Base-by-base conservation (phyloP, 306 rosid species). In the Prunus mume region DNA sequence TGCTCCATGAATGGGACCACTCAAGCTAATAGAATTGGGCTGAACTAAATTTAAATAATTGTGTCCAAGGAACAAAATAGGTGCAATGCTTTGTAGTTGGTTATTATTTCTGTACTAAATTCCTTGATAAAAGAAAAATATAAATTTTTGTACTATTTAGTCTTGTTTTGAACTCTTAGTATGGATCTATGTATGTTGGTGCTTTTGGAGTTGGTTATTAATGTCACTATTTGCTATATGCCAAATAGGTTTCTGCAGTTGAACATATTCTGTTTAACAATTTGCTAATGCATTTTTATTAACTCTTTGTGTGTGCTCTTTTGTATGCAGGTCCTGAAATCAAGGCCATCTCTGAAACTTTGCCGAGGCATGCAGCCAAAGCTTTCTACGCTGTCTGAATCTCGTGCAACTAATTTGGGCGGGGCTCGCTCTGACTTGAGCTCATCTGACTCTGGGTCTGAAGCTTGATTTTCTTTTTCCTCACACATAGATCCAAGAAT, bases 391-490 rank as follows among this genome's bases (percentile, higher is more conserved):
- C 71, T 83, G 77, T 79, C 88, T 61, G 96, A 88, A 76, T 92
- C 97, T 83, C 83, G 65, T 72, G 88, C 82, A 15, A 72, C 88
- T 77, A 88, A 86, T 87, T 69, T 85, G 82, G 86, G 71, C 77
- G 93, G 86, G 84, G 88, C 87, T 75, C 75, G 81, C 73, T 86
- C 96, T 82, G 94, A 83, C 77, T 70, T 81, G 77, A 94, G 88
- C 79, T 84, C 97, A 65, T 84, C 96, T 70, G 90, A 86, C 86
- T 76, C 93, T 50, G 86, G 96, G 85, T 90, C 98, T 62, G 92
- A 89, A 72, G 91, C 91, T 81, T 92, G 91, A 90, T 77, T 71
- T 78, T 71, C 73, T 71, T 81, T 78, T 74, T 34, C 68, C 78
- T 79, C 83, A 80, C 68, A 76, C 64, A 72, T 56, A 86, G 88